phyloP scores from a whole-genome alignment of 2,329 filamentous ascomycete genomes.

The Ophiocordyceps camponoti-saundersi region DNA sequence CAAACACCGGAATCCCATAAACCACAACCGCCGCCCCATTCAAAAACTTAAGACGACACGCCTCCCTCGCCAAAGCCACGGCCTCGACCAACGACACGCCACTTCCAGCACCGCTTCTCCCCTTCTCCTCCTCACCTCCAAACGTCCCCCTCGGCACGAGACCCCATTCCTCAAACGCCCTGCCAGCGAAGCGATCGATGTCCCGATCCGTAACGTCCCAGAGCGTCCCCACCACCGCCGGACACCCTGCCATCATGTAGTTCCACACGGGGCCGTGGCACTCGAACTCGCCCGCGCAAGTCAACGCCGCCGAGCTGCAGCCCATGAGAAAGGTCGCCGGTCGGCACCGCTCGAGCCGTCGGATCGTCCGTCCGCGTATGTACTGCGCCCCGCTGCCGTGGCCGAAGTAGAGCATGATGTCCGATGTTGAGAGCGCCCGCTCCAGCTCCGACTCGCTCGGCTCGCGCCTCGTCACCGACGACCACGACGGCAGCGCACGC shows the following conservation, averaged over 20 bases:
- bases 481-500: constrained; percentile 58
- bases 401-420: constrained; percentile 83
- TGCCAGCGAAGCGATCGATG: constrained; percentile 79
- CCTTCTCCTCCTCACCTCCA: constrained; percentile 11
- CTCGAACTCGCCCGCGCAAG: constrained; percentile 72
- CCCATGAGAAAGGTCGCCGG: constrained; percentile 84
- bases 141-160: constrained; percentile 37
- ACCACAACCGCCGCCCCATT: constrained; percentile 89
- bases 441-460: constrained; percentile 71
- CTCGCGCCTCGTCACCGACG: constrained; percentile 44
- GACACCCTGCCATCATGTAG: constrained; percentile 76
- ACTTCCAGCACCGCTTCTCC: constrained; percentile 5
- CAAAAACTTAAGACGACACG: constrained; percentile 78
- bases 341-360: constrained; percentile 55
- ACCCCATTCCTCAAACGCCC: constrained; percentile 75
- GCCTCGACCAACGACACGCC: constrained; percentile 55
- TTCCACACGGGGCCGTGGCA: constrained; percentile 80
- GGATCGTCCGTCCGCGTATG: constrained; percentile 69
- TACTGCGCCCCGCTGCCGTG: constrained; percentile 93
- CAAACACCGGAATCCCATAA: constrained; percentile 86
- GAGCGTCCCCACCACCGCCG: constrained; percentile 77
- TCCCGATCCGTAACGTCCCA: constrained; percentile 98
- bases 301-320: constrained; percentile 69
- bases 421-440: constrained; percentile 42
- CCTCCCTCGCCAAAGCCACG: constrained; percentile 53